phyloP scores from a whole-genome alignment of 2,329 filamentous ascomycete species.

The Diaporthe citriasiana region DNA sequence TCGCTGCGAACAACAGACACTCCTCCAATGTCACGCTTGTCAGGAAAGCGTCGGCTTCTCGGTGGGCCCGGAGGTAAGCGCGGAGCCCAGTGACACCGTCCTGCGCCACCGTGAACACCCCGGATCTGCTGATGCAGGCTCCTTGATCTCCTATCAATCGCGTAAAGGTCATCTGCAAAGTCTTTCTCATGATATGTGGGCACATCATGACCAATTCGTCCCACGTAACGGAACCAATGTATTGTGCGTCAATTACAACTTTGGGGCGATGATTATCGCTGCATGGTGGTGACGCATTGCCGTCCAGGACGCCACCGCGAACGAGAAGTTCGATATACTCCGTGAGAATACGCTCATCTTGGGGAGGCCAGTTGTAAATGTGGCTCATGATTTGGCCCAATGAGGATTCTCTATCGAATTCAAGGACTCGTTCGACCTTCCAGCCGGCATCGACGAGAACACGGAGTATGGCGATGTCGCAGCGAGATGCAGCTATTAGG shows the following conservation, averaged over 20 bases:
- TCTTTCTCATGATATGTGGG: neutral
- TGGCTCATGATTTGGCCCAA: neutral
- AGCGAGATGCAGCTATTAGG: neutral
- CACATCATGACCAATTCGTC: neutral
- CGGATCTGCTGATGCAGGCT: neutral
- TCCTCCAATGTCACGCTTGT: neutral
- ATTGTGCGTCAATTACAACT: neutral
- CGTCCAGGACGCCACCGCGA: neutral
- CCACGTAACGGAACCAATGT: neutral
- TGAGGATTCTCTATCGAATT: fast-evolving
- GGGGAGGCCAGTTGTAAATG: neutral
- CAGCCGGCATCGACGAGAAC: neutral
- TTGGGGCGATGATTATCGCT: neutral
- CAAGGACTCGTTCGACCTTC: no score
- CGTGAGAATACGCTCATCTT: neutral
- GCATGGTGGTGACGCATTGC: neutral
- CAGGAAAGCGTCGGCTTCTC: neutral
- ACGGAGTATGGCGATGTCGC: neutral
- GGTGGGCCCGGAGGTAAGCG: neutral
- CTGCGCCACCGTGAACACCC: neutral
- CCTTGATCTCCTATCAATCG: neutral
- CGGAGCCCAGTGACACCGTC: neutral
- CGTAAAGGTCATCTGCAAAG: neutral
- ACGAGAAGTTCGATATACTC: neutral
- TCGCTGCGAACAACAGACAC: neutral